Base-by-base conservation (phyloP, 805 yeast species). In the Nematodospora valgi region DNA sequence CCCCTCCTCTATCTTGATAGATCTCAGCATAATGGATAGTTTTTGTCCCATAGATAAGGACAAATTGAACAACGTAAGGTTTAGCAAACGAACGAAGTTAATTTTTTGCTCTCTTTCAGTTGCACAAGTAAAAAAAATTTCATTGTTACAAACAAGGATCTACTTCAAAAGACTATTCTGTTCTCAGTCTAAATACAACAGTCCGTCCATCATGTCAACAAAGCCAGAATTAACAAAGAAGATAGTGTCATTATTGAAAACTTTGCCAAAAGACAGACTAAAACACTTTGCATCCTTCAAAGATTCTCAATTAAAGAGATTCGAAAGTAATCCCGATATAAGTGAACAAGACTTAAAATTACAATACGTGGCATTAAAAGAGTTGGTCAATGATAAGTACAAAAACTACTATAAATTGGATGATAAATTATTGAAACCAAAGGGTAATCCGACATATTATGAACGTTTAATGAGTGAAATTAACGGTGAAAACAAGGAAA, bases 401-500 rank as follows among this genome's bases (percentile, higher is more conserved):
- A 70, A 67, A 48, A 72, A 74, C 39, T 77, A 77, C 50, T 85
- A 84, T 54, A 66, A 72, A 41, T 71, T 79, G 23, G 80, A 80
- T 37, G 82, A 78, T 28, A 82, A 82, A 52, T 59, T 88, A 45
- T 59, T 76, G 49, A 68, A 59, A 46, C 97, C 97, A n/a, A 80
- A 81, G 49, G 96, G 96, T 2, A 85, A 86, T 58, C 87, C 95
- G 2, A 58, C 70, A 30, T 88, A 88, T 53, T 88, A 88, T 51
- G 74, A 70, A 26, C 72, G 93, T 50, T 68, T 88, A 35, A 46
- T 82, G 59, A 68, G 72, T 18, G 95, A 86, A 54, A 72, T 88
- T 27, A 68, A 72, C 40, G 89, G 91, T 16, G 80, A 80, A 49
- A 72, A 74, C 50, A 80, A 76, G 56, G 95, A 85, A 58, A 72